Evolutionary conservation across 2,329 filamentous ascomycete species (phyloP).

Genomic region (Ceratocystis cacaofunesta): DNA sequence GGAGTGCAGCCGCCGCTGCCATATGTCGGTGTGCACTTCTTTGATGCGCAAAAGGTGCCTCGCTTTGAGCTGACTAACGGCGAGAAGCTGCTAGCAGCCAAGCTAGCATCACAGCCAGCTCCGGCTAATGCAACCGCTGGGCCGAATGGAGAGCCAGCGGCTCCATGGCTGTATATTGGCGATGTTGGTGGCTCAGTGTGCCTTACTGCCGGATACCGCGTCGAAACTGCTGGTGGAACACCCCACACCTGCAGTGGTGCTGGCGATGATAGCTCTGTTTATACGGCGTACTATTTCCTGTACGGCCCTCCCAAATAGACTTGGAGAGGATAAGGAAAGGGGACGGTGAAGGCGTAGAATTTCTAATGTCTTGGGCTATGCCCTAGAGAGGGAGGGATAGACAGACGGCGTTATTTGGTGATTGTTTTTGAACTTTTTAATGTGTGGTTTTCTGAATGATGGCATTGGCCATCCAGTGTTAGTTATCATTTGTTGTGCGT

Average conservation of each 20-base stretch:
- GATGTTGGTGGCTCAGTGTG: conserved; percentile 13
- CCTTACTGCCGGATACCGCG: conserved; percentile 11
- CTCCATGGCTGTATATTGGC: conserved; percentile 10
- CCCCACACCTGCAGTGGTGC: conserved; percentile 21
- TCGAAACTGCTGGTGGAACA: conserved; percentile 12
- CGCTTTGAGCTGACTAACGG: conserved; percentile 41
- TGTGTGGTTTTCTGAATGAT: background rate
- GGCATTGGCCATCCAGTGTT: too few species aligned
- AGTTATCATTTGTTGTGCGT: too few species aligned
- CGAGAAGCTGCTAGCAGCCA: conserved; percentile 32
- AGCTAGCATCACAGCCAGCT: conserved; percentile 28
- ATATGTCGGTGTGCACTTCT: conserved; percentile 52
- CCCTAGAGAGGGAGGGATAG: background rate
- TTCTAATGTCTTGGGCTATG: background rate
- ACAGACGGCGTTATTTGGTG: background rate
- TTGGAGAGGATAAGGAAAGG: background rate
- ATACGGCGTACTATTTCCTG: conserved; percentile 45
- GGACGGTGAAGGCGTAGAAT: background rate
- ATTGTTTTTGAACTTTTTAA: background rate
- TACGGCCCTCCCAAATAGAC: conserved; percentile 26
- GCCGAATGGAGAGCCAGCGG: conserved; percentile 10
- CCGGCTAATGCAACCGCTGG: conserved; percentile 1
- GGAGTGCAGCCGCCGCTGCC: conserved; percentile 24
- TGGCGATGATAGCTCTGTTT: conserved; percentile 32
- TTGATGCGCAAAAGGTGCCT: conserved; percentile 38